Base-by-base conservation (phyloP, 768 basidiomycete genomes). In the Mycena pura region DNA sequence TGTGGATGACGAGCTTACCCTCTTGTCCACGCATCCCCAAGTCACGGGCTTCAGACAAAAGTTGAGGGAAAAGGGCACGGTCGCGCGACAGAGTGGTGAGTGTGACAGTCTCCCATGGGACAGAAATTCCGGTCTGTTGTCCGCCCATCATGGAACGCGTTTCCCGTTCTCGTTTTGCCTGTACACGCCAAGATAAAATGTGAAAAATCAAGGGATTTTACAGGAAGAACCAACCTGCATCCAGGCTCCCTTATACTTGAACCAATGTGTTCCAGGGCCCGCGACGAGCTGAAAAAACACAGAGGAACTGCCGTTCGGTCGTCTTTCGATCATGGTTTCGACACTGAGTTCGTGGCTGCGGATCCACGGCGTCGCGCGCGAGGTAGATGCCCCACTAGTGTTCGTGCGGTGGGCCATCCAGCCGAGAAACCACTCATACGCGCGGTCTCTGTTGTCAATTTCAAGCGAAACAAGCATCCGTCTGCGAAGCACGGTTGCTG, bases 81-180 rank as follows among this genome's bases (percentile, higher is more conserved):
- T 96, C 96, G 43, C 89, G 82, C 15, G 95, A 96, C 34, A 99
- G 85, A 2, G 97, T 89, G 6, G 95, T 99, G 41, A 99, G 81
- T 36, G 90, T 96, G 44, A 99, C 88, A 0, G 96, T 99, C 76
- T 99, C 97, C 95, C 96, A 99, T 59, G 97, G 97, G 6, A 86
- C 86, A 7, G 60, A 29, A 56, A 62, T 59, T 15, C 64, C 64
- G 5, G 60, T 40, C 41, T 66, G 64, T 11, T 62, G 60, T 8
- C 96, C 96, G 6, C 93, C 91, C 81, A 91, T 90, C 85, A 96
- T 92, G 27, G 96, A 88, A 65, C 93, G 91, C 21, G 91, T 92
- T 74, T 97, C 95, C 51, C 97, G 87, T 77, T 98, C 96, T 14
- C 97, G 87, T 80, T 93, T 94, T 66, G 98, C 90, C 95, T 96